Conservation (phyloP, 1,284 basidiomycete species). For the Peniophora sp. region DNA sequence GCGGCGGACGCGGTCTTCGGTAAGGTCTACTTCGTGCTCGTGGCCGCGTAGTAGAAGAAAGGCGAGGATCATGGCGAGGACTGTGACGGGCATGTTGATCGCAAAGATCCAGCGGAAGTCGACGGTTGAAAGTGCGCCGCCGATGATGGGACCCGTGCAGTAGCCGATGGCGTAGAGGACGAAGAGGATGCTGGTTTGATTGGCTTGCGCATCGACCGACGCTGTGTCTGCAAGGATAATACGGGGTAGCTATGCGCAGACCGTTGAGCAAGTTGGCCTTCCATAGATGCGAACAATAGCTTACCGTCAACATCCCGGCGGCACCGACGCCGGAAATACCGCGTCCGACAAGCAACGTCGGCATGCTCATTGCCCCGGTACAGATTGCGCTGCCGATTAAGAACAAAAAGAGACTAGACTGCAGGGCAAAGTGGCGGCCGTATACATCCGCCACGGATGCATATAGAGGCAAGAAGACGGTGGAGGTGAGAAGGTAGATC, state of each 20-base stretch:
- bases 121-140: slow-evolving; percentile 30
- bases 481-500: slow-evolving; percentile 33
- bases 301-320: slow-evolving; percentile 36
- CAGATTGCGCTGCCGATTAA: slow-evolving; percentile 37
- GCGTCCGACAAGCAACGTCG: slow-evolving; percentile 35
- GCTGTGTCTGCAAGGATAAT: slow-evolving; percentile 36
- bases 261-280: background rate
- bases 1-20: slow-evolving; percentile 8
- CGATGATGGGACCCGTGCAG: slow-evolving; percentile 36
- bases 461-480: slow-evolving; percentile 44
- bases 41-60: slow-evolving; percentile 33
- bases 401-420: slow-evolving; percentile 35
- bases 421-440: slow-evolving; percentile 38
- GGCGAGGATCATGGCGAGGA: slow-evolving; percentile 27
- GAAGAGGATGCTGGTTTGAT: slow-evolving; percentile 32
- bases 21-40: slow-evolving; percentile 12
- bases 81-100: slow-evolving; percentile 32
- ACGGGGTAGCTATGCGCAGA: slow-evolving; percentile 27
- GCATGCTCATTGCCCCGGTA: slow-evolving; percentile 34
- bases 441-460: slow-evolving; percentile 40
- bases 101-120: slow-evolving; percentile 48
- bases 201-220: slow-evolving; percentile 34
- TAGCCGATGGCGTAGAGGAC: slow-evolving; percentile 37
- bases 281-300: slow-evolving; percentile 4
- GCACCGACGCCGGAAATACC: slow-evolving; percentile 40